These are phyloP conservation scores for Phyllostachys edulis DNA, from an alignment of 176 grass and related monocot species.

Conservation along the genomic window DNA sequence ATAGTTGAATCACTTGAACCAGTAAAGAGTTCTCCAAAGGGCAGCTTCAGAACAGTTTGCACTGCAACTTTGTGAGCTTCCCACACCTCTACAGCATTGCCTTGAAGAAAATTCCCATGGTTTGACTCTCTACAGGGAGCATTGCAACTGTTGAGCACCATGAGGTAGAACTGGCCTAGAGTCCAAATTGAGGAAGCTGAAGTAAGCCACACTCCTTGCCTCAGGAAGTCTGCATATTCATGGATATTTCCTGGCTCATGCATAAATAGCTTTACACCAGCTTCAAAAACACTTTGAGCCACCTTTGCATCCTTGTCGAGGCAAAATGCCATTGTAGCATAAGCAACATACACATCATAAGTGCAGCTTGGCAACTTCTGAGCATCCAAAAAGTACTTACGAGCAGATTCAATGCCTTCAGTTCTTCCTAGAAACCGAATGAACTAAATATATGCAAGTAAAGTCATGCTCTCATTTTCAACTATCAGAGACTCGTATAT, in stretches of 20 bases:
- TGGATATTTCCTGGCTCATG: slow-evolving; percentile 87
- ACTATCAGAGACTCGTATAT: slow-evolving; percentile 83
- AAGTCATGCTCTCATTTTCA: slow-evolving; percentile 50
- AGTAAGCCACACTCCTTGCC: too few species aligned
- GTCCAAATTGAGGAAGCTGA: too few species aligned
- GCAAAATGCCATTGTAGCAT: slow-evolving; percentile 90
- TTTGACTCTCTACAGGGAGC: too few species aligned
- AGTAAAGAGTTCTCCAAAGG: slow-evolving; percentile 67
- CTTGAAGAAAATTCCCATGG: neutral
- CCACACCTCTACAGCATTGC: slow-evolving; percentile 79
- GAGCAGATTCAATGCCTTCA: slow-evolving; percentile 89
- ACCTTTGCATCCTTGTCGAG: slow-evolving; percentile 88
- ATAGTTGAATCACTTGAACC: slow-evolving; percentile 95
- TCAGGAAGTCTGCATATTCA: slow-evolving; percentile 36
- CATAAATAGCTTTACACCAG: slow-evolving; percentile 93
- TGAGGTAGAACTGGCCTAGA: too few species aligned
- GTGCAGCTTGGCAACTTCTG: slow-evolving; percentile 75
- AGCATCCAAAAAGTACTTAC: slow-evolving; percentile 90
- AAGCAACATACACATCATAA: slow-evolving; percentile 94
- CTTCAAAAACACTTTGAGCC: slow-evolving; percentile 96
- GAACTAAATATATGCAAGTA: slow-evolving; percentile 76
- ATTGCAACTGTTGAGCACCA: too few species aligned
- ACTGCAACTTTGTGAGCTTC: slow-evolving; percentile 90
- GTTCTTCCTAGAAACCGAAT: slow-evolving; percentile 94
- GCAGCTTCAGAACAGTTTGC: slow-evolving; percentile 45